These are phyloP conservation scores for Euphorbia pulcherrima DNA, from an alignment of 345 rosid genomes.

Conservation along the genomic window DNA sequence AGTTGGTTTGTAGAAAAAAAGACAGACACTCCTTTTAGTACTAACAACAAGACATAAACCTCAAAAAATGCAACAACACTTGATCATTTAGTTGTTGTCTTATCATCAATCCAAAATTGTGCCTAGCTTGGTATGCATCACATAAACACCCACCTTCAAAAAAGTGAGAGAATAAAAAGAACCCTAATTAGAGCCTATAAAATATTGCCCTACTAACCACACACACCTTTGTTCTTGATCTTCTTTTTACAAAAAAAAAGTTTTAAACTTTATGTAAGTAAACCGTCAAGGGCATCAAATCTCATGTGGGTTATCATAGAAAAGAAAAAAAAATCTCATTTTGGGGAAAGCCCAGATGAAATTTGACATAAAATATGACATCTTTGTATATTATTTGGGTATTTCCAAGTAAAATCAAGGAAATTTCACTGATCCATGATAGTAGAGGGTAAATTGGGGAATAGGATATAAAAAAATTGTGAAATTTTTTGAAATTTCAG, in stretches of 20 bases:
- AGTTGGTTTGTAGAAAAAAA: slow-evolving; percentile 25
- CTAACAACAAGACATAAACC: slow-evolving; percentile 19
- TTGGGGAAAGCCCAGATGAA: slow-evolving; percentile 13
- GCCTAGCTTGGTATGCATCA: slow-evolving; percentile 13
- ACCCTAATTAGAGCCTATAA: slow-evolving; percentile 27
- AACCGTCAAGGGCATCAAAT: not conserved
- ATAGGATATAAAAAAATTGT: not conserved
- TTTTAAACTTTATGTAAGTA: not conserved
- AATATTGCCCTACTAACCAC: slow-evolving; percentile 21
- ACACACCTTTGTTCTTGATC: not conserved
- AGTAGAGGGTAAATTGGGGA: not conserved
- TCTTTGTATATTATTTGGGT: slow-evolving; percentile 1
- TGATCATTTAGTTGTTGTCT: not conserved
- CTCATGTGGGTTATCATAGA: slow-evolving; percentile 6
- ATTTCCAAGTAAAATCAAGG: slow-evolving; percentile 20
- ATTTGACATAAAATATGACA: slow-evolving; percentile 30
- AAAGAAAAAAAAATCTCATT: slow-evolving; percentile 1
- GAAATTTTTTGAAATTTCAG: not conserved
- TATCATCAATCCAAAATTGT: too few relatives aligned
- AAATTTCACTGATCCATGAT: slow-evolving; percentile 9
- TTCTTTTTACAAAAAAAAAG: not conserved
- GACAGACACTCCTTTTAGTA: slow-evolving; percentile 27
- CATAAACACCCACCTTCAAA: slow-evolving; percentile 27
- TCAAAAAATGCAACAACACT: slow-evolving; percentile 19
- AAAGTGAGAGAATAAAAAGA: slow-evolving; percentile 9